Percentiles rank a stretch among this genome's conserved stretches.
phyloP scores from a whole-genome alignment of 257 asterid genomes.

The Jasminum sambac region DNA sequence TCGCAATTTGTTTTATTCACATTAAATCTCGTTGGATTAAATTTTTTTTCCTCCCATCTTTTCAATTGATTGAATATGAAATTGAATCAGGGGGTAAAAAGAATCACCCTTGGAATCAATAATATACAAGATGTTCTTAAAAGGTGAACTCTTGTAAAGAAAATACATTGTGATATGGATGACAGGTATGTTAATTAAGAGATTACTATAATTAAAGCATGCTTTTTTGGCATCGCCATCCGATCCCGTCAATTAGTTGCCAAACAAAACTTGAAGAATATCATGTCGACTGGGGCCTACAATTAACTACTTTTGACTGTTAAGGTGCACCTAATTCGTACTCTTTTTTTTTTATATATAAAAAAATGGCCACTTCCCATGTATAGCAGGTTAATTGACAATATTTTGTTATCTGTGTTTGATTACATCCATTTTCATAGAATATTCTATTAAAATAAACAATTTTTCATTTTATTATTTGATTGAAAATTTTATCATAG shows the following conservation, averaged over 20 bases:
- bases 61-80: too few species aligned
- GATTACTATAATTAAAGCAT: not conserved
- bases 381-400: not conserved
- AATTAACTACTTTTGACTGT: conserved; percentile 25
- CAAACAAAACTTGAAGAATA: conserved; percentile 23
- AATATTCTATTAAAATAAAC: too few species aligned
- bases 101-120: too few species aligned
- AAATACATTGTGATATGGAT: not conserved
- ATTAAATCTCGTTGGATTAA: too few species aligned
- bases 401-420: not conserved
- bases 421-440: too few species aligned
- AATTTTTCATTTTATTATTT: too few species aligned
- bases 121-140: too few species aligned
- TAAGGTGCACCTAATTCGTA: conserved; percentile 44
- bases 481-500: too few species aligned
- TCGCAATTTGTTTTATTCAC: too few species aligned
- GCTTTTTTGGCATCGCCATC: not conserved
- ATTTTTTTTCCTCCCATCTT: too few species aligned
- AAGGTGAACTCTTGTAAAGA: too few species aligned
- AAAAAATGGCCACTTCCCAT: not conserved
- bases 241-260: conserved; percentile 36
- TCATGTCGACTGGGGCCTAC: conserved; percentile 12
- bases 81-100: too few species aligned
- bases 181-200: not conserved
- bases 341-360: conserved; percentile 17